These are phyloP conservation scores for Musa balbisiana DNA, from an alignment of 202 grass and related monocot genomes.

Conservation along the genomic window DNA sequence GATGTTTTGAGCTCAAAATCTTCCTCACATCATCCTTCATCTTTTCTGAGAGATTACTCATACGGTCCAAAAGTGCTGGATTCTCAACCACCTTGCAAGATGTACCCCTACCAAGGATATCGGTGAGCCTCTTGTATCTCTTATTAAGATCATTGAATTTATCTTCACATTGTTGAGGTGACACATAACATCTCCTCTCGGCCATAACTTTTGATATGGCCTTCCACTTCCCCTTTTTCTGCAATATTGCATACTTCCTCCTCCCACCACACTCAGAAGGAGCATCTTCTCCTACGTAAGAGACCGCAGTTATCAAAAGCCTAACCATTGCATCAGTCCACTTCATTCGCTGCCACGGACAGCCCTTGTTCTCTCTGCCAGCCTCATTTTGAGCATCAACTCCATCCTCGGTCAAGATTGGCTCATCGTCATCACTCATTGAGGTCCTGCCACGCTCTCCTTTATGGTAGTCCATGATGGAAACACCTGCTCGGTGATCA, in stretches of 20 bases:
- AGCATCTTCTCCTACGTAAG: constrained; percentile 2
- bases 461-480: neutral
- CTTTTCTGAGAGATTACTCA: neutral
- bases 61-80: neutral
- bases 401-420: neutral
- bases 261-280: neutral
- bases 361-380: neutral
- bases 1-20: constrained; percentile 8
- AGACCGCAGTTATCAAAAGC: neutral
- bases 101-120: constrained; percentile 6
- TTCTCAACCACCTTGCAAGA: constrained; percentile 12
- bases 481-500: neutral
- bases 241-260: neutral
- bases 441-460: neutral
- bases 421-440: neutral
- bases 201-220: constrained; percentile 2
- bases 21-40: constrained; percentile 3
- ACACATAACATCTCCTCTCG: neutral
- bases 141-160: constrained; percentile 12
- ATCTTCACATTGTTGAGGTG: constrained; percentile 11
- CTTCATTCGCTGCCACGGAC: neutral
- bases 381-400: neutral
- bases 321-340: constrained; percentile 8
- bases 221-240: constrained; percentile 12
- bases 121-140: constrained; percentile 11